Evolutionary conservation across 805 yeast genomes (phyloP).

Genomic region (Tetrapisispora namnaoensis): DNA sequence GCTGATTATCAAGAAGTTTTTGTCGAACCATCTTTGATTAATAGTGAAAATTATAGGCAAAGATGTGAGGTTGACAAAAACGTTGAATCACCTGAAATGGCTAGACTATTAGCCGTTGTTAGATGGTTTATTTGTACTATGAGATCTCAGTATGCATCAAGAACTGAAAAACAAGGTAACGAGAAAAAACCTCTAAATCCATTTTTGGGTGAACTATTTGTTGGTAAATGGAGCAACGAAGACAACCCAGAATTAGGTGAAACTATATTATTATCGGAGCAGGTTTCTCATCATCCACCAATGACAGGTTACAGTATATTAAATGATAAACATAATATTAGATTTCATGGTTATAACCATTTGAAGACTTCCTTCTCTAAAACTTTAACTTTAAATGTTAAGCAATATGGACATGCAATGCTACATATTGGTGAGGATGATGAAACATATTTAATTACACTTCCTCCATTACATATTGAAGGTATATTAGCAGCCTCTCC

Average conservation of each 20-base stretch:
- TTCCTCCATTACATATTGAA: conserved; percentile 92
- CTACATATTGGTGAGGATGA: conserved; percentile 42
- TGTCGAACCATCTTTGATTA: conserved; percentile 51
- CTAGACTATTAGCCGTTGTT: conserved; percentile 67
- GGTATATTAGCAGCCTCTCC: conserved; percentile 88
- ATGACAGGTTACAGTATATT: conserved; percentile 83
- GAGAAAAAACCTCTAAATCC: conserved; percentile 98
- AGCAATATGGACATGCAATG: conserved; percentile 87
- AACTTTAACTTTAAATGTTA: conserved; percentile 66
- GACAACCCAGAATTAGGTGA: conserved; percentile 54
- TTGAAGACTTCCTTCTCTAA: conserved; percentile 76
- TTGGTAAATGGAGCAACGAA: conserved; percentile 72
- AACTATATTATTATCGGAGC: conserved; percentile 75
- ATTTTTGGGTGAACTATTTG: conserved; percentile 87
- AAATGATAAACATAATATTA: conserved; percentile 60
- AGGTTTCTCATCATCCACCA: conserved; percentile 97
- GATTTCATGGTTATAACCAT: conserved; percentile 82
- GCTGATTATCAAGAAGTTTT: conserved; percentile 83
- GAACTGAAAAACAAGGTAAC: conserved; percentile 85
- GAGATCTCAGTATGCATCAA: conserved; percentile 86
- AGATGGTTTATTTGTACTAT: conserved; percentile 88
- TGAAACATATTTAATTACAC: conserved; percentile 70
- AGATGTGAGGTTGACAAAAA: conserved; percentile 27
- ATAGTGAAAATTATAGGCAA: conserved; percentile 12
- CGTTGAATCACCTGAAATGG: conserved; percentile 38